Base-by-base conservation (phyloP, 768 basidiomycete species). In the Psilocybe azurescens region DNA sequence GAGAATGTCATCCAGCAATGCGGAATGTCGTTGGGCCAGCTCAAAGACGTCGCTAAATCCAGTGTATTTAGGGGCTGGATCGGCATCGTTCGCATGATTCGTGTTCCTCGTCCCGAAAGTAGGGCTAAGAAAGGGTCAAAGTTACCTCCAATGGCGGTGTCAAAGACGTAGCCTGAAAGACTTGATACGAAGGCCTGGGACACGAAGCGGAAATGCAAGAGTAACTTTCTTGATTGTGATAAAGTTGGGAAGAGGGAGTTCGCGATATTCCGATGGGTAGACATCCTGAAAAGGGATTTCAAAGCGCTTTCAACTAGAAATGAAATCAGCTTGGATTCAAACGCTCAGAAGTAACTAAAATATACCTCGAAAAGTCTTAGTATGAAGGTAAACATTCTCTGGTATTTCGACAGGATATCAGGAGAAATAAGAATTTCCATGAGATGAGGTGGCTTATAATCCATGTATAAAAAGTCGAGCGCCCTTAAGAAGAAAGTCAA, bases 391-490 rank as follows among this genome's bases (percentile, higher is more conserved):
- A 95, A 94, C 63, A 95, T 79, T 44, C 91, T 80, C 65, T 95
- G 92, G 70, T 96, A 96, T 71, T 95, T 96, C 5, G 85, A 88
- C n/a, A 95, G 74, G 33, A 91, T 83, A 5, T 85, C 80, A 1
- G 85, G 78, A 2, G 92, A 86, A 33, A 97, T 89, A 9, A 97
- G 71, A 10, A 88, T 81, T 50, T 88, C 85, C 41, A 97, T 77
- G 0, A 93, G 86, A n/a, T 81, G 81, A 1, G 94, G 93, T n/a
- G 93, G 89, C 67, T 90, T 90, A 73, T 97, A 97, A 65, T 94
- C 88, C 79, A 97, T 88, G 70, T 93, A 93, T 13, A 97, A 76
- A 70, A 96, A 97, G 72, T 96, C 95, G 47, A 97, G 73, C 6
- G 95, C 94, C 72, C 92, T 44, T 93, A 65, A 5, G 18, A 55